Base-by-base conservation (phyloP, 768 basidiomycete genomes). In the Agaricus subrufescens region DNA sequence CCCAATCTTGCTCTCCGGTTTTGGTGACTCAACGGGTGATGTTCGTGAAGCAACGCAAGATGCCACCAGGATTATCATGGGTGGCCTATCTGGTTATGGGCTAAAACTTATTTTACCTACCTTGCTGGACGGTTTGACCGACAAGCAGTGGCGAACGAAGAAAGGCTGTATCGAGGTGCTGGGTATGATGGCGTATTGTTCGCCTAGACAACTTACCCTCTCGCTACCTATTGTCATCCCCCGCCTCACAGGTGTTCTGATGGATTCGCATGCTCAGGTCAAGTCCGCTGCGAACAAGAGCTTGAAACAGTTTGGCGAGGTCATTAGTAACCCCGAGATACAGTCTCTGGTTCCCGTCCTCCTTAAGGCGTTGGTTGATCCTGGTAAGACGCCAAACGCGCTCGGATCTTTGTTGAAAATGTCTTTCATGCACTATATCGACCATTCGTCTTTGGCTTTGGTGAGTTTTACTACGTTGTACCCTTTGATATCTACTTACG, bases 111-210 rank as follows among this genome's bases (percentile, higher is more conserved):
- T 99, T 58, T 73, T 98, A 14, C 96, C 97, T 0, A 87, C 89
- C 2, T 69, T 99, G 23, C 77, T 99, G 9, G 86, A 86, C 39
- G 95, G 94, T 25, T 73, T 98, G 50, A 95, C 98, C 62, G 97
- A 98, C 69, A 98, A 96, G 67, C 96, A 98, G 65, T 98, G 97
- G 97, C 81, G 97, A 12, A 92, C 94, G 1, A 98, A 98, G 75
- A 91, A 91, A 69, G 97, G 96, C 1, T 95, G 95, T 6, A 98
- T 98, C 58, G 97, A 99, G 67, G 73, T 98, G 5, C 74, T 99
- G 57, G 97, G 97, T 25, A 91, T 94, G 81, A 98, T 98, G 95
- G 97, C 97, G 1, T 98, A 96, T 71, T 96, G 95, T 67, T 94
- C 97, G 8, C 97, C 96, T 1, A 83, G 86, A 39, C 97, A 99